phyloP scores from a whole-genome alignment of 2,329 filamentous ascomycete genomes.

The Camillea tinctor region DNA sequence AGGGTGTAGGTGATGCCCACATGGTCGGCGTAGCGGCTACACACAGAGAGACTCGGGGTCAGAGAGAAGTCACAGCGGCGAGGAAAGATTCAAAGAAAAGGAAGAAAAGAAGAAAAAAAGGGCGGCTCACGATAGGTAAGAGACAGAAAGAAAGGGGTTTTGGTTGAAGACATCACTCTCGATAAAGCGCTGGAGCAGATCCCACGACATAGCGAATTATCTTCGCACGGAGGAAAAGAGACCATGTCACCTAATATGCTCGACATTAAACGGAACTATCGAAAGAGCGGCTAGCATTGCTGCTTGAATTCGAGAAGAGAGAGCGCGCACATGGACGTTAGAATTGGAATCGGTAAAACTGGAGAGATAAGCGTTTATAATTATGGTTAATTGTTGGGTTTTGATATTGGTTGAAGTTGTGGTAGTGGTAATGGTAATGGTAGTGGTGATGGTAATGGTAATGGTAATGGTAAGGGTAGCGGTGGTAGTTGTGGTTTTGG shows the following conservation, averaged over 20 bases:
- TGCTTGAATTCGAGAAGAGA: constrained; percentile 13
- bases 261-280: constrained; percentile 25
- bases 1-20: constrained; percentile 88
- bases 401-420: too few relatives aligned
- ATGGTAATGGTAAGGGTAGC: constrained; percentile 2
- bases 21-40: constrained; percentile 82
- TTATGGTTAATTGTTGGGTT: too few relatives aligned
- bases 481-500: neutral
- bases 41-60: constrained; percentile 15
- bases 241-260: constrained; percentile 33
- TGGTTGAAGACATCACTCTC: constrained; percentile 93
- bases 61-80: constrained; percentile 6
- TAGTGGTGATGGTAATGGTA: too few relatives aligned
- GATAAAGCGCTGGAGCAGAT: constrained; percentile 85
- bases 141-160: constrained; percentile 83
- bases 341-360: neutral
- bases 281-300: constrained; percentile 30
- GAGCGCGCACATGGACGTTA: constrained; percentile 10
- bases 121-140: constrained; percentile 74
- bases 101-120: too few relatives aligned
- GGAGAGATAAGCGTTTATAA: constrained; percentile 1
- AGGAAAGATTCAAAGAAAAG: constrained; percentile 8
- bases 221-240: constrained; percentile 25
- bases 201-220: constrained; percentile 68
- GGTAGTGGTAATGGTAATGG: too few relatives aligned